phyloP scores from a whole-genome alignment of 2,329 filamentous ascomycete species.

The Myrmaecium sp. region DNA sequence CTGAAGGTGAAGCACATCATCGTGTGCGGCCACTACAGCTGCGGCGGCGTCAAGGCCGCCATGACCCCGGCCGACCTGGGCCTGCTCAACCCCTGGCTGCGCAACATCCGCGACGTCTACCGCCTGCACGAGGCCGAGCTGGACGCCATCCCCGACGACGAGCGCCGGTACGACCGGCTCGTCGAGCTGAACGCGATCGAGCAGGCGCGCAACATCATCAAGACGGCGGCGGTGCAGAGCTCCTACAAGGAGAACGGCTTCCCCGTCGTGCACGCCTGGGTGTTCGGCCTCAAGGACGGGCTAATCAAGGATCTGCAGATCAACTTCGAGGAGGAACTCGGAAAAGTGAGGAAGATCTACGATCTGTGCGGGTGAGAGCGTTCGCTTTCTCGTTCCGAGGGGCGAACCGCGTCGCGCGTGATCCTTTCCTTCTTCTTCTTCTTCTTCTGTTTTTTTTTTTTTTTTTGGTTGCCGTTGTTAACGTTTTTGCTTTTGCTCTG shows the following conservation, averaged over 20 bases:
- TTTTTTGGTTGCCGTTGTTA: too few relatives aligned
- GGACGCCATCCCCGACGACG: slow-evolving; percentile 24
- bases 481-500: too few relatives aligned
- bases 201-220: slow-evolving; percentile 47
- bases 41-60: slow-evolving; percentile 40
- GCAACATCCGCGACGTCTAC: slow-evolving; percentile 37
- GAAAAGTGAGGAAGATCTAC: slow-evolving; percentile 48
- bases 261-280: slow-evolving; percentile 58
- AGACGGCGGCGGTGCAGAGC: slow-evolving; percentile 40
- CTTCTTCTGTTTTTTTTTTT: too few relatives aligned
- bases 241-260: slow-evolving; percentile 45
- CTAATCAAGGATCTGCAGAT: slow-evolving; percentile 48
- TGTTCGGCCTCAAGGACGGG: slow-evolving; percentile 53
- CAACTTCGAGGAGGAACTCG: slow-evolving; percentile 40
- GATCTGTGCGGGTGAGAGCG: too few relatives aligned
- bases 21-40: slow-evolving; percentile 43
- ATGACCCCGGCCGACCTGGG: slow-evolving; percentile 41
- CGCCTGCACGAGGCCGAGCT: slow-evolving; percentile 35
- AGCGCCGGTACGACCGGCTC: slow-evolving; percentile 41
- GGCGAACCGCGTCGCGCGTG: too few relatives aligned
- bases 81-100: slow-evolving; percentile 42
- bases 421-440: too few relatives aligned
- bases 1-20: slow-evolving; percentile 50
- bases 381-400: too few relatives aligned
- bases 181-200: slow-evolving; percentile 64